Conservation (phyloP, 2,329 filamentous ascomycete genomes). For the Geosmithia putterillii region DNA sequence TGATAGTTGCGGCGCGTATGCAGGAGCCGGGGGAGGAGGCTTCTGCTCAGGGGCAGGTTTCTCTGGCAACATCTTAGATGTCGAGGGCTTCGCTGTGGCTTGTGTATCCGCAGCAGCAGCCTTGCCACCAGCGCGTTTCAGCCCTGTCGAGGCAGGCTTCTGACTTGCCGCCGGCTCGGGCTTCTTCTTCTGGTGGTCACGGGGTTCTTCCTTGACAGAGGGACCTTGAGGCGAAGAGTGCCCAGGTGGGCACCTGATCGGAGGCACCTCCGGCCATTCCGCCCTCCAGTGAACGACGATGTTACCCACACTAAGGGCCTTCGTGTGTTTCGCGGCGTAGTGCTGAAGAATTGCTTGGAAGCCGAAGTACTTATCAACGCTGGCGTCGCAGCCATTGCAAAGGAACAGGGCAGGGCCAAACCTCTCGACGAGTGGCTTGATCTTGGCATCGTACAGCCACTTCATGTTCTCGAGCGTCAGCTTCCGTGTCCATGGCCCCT, state of each 20-base stretch:
- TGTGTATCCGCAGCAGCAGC: neutral
- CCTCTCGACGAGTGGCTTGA: constrained; percentile 56
- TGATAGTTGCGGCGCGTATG: too few species aligned
- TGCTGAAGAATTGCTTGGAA: constrained; percentile 76
- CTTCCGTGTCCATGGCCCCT: constrained; percentile 44
- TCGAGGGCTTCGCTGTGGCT: neutral
- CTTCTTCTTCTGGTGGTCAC: neutral
- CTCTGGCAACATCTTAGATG: neutral
- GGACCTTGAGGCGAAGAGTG: constrained; percentile 10
- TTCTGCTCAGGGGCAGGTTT: neutral
- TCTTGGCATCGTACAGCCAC: constrained; percentile 68
- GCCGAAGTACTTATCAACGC: constrained; percentile 50
- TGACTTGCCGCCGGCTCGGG: neutral
- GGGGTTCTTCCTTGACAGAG: neutral
- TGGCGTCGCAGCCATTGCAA: constrained; percentile 56
- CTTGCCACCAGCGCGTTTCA: neutral
- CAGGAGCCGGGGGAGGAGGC: neutral
- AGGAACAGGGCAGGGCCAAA: constrained; percentile 62
- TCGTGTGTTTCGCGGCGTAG: constrained; percentile 72
- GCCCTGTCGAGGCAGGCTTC: neutral
- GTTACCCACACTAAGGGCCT: constrained; percentile 54
- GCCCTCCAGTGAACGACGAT: constrained; percentile 68
- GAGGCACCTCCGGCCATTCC: constrained; percentile 67
- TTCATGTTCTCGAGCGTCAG: constrained; percentile 78
- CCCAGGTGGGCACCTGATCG: constrained; percentile 53